Conservation (phyloP, 2,329 filamentous ascomycete species). For the Phoma sp. region DNA sequence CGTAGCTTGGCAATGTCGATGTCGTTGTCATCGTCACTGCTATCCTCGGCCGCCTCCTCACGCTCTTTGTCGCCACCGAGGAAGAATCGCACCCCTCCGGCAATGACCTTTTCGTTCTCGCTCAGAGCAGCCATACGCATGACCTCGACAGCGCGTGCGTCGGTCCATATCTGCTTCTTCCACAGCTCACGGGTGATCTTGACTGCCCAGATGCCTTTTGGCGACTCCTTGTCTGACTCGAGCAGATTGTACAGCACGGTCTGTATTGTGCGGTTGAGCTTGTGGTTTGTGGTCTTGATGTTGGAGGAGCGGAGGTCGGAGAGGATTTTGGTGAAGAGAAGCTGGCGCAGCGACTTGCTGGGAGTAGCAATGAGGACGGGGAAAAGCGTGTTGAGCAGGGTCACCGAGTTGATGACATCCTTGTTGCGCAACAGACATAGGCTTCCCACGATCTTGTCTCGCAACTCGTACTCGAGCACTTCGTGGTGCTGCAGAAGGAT, state of each 20-base stretch:
- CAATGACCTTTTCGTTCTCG: conserved; percentile 90
- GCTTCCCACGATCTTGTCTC: conserved; percentile 93
- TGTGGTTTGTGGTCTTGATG: conserved; percentile 86
- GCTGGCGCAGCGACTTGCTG: conserved; percentile 83
- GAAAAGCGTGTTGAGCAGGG: conserved; percentile 87
- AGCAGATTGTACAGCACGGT: conserved; percentile 92
- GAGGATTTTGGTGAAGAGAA: conserved; percentile 90
- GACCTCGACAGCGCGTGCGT: conserved; percentile 92
- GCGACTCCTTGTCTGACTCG: conserved; percentile 80
- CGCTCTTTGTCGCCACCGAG: conserved; percentile 94
- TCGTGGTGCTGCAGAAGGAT: conserved; percentile 85
- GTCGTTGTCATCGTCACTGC: conserved; percentile 75
- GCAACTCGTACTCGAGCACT: conserved; percentile 79
- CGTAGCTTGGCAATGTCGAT: conserved; percentile 80
- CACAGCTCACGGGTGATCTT: conserved; percentile 95
- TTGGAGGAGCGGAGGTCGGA: conserved; percentile 90
- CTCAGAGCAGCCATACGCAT: conserved; percentile 93
- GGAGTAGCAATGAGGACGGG: conserved; percentile 90
- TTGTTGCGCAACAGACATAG: conserved; percentile 88
- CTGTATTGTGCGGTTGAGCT: conserved; percentile 90
- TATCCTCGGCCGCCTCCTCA: conserved; percentile 84
- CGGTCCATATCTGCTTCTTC: conserved; percentile 96
- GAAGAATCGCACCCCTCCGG: conserved; percentile 91
- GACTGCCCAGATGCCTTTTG: conserved; percentile 92
- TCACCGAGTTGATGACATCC: conserved; percentile 83